Evolutionary conservation across 106 monocot genomes (phyloP), one percentile per base, ranked within the genome.

Genomic region (Dendrobium catenatum): DNA sequence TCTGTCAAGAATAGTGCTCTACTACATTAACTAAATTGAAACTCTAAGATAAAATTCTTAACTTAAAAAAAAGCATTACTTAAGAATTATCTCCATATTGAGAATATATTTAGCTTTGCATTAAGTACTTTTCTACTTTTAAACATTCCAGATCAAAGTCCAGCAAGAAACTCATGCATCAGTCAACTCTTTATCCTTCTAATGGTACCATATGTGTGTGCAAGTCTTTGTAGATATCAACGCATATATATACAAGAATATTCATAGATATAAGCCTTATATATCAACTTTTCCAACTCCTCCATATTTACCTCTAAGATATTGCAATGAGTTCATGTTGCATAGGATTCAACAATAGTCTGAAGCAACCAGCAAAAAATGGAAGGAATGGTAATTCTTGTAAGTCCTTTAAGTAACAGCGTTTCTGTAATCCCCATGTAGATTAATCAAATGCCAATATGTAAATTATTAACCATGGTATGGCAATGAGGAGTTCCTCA

Each of bases 221-320:
- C 61, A 61, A 61, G 61, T 61, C 22, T 61, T 70, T 70, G 37
- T 37, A 37, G 70, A 70, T 70, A 70, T 70, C 33, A 70, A 15
- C 20, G 2, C 3, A 15, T 51, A 13, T 13, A 70, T 70, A 70
- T 15, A 17, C 61, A 66, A 26, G 37, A 33, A 37, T 15, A 70
- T 33, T 33, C 2, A 37, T 10, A 29, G 3, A 70, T 13, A 37
- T 70, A 70, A 68, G 33, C 37, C 70, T 4, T 70, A 70, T 33
- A 70, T 22, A 20, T 2, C 16, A 70, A 61, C 19, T 70, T 31
- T 15, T 33, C 33, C 16, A 70, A 70, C 4, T 24, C 64, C 64
- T 33, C 11, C 70, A 3, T 37, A 33, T 37, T 29, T 22, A 61
- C 8, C 37, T 16, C 33, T 8, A 70, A 11, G 37, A 10, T 37